These are phyloP conservation scores for Phytophthora kernoviae DNA, from an alignment of 352 stramenopile species.

Conservation along the genomic window DNA sequence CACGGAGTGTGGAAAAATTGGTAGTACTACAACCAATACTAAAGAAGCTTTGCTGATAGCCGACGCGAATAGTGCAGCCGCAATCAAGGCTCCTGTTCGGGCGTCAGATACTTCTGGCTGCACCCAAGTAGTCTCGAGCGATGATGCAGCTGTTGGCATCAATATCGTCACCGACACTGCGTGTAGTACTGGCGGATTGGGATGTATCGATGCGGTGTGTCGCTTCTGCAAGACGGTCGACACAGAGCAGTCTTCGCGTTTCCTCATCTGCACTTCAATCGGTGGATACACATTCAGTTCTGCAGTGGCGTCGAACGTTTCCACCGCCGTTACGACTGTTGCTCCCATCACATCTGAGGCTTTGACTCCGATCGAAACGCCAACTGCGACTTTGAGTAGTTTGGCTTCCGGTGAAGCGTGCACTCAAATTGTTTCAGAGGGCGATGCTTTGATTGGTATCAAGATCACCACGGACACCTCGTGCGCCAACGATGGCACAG, in stretches of 20 bases:
- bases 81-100: neutral
- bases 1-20: constrained; percentile 24
- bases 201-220: constrained; percentile 45
- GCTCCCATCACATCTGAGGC: no score
- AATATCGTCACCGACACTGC: constrained; percentile 34
- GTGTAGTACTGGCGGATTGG: constrained; percentile 36
- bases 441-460: constrained; percentile 30
- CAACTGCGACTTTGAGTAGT: no score
- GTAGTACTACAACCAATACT: neutral
- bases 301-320: constrained; percentile 1
- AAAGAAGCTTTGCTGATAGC: constrained; percentile 1
- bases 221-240: constrained; percentile 43
- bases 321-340: constrained; percentile 1
- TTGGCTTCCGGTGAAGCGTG: no score
- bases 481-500: constrained; percentile 21
- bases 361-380: no score
- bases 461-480: constrained; percentile 32
- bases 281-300: neutral
- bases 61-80: neutral
- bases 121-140: constrained; percentile 13
- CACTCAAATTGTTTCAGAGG: constrained; percentile 1
- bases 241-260: constrained; percentile 26
- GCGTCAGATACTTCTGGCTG: constrained; percentile 11
- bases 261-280: constrained; percentile 24
- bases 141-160: constrained; percentile 41